These are phyloP conservation scores for Umbilicaria muhlenbergii DNA, from an alignment of 495 filamentous ascomycete genomes.

Conservation along the genomic window DNA sequence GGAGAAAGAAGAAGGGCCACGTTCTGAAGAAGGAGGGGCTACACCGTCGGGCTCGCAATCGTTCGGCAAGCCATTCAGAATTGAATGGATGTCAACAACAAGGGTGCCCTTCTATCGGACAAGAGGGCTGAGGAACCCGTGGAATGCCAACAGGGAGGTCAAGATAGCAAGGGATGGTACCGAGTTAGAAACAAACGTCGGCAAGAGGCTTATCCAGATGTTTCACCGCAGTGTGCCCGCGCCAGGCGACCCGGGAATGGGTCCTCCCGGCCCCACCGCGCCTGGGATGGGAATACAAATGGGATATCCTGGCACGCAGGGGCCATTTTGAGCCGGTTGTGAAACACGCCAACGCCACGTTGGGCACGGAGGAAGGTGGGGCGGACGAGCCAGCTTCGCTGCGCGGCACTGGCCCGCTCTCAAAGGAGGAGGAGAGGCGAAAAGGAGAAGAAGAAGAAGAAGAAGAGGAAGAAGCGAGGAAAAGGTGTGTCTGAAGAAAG, in stretches of 20 bases:
- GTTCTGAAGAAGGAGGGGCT: constrained; percentile 16
- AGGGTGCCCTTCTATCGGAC: constrained; percentile 85
- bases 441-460: too few species aligned
- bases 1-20: constrained; percentile 24
- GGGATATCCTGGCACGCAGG: too few species aligned
- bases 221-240: constrained; percentile 35
- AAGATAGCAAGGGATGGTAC: constrained; percentile 96
- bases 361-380: too few species aligned
- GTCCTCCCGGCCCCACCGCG: too few species aligned
- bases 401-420: too few species aligned
- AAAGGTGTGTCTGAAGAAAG: too few species aligned
- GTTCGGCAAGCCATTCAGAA: constrained; percentile 85
- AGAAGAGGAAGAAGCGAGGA: too few species aligned
- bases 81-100: constrained; percentile 82
- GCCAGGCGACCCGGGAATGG: constrained; percentile 7
- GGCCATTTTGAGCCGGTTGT: too few species aligned
- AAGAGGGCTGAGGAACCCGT: constrained; percentile 78
- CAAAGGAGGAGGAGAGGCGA: too few species aligned
- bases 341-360: too few species aligned
- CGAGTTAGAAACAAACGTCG: constrained; percentile 75
- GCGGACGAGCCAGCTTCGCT: too few species aligned
- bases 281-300: too few species aligned
- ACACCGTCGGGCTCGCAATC: constrained; percentile 33
- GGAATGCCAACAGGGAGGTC: constrained; percentile 92
- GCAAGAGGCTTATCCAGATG: constrained; percentile 58